phyloP scores from a whole-genome alignment of 2,329 filamentous ascomycete species.

The Cladobotryum mycophilum region DNA sequence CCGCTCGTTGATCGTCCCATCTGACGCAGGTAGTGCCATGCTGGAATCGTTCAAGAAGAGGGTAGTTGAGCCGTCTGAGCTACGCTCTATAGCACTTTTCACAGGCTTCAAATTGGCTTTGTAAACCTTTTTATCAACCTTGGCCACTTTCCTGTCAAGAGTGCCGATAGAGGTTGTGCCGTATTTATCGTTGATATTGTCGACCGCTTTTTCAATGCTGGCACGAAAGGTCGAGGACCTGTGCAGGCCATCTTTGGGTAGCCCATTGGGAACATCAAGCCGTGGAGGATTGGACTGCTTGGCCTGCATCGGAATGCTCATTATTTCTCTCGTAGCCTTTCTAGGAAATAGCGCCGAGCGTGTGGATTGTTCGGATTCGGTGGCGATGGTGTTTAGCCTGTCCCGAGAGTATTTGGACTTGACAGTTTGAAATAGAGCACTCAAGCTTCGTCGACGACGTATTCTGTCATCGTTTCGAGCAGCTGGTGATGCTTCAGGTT shows the following conservation, averaged over 20 bases:
- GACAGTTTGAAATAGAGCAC: slow-evolving; percentile 24
- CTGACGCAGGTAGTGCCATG: no score
- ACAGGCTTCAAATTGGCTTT: not conserved
- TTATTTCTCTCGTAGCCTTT: slow-evolving; percentile 1
- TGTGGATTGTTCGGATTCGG: not conserved
- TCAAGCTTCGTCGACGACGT: slow-evolving; percentile 23
- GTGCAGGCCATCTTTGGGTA: slow-evolving; percentile 18
- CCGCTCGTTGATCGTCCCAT: no score
- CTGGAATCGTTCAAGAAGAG: no score
- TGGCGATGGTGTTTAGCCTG: slow-evolving; percentile 13
- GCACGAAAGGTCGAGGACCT: slow-evolving; percentile 24
- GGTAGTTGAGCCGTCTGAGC: no score
- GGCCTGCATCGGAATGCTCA: not conserved
- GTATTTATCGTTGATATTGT: slow-evolving; percentile 25
- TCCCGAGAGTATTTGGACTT: slow-evolving; percentile 22
- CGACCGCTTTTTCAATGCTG: slow-evolving; percentile 24
- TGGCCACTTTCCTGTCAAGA: not conserved
- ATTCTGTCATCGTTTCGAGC: slow-evolving; percentile 2
- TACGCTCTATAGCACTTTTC: not conserved
- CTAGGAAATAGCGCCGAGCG: not conserved
- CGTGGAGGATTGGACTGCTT: slow-evolving; percentile 18
- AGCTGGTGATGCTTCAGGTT: not conserved
- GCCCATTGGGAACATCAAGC: slow-evolving; percentile 23
- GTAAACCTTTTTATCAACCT: not conserved
- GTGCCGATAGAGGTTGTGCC: slow-evolving; percentile 9